These are phyloP conservation scores for Lophiostoma macrostomum DNA, from an alignment of 495 filamentous ascomycete species.

Conservation along the genomic window DNA sequence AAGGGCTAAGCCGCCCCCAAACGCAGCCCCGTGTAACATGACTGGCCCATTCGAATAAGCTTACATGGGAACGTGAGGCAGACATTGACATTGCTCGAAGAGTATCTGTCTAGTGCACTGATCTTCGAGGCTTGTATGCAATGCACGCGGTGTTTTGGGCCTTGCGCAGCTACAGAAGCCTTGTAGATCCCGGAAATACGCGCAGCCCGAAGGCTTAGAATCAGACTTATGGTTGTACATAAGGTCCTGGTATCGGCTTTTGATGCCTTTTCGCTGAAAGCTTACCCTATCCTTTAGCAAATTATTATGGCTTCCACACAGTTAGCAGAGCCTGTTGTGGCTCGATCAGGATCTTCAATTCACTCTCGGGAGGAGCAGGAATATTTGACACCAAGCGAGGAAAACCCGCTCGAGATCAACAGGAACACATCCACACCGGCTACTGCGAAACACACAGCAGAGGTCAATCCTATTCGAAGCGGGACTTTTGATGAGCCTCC, in stretches of 20 bases:
- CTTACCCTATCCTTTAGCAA: background rate
- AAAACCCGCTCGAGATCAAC: slow-evolving; percentile 16
- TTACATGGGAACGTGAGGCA: background rate
- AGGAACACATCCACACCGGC: too few species aligned
- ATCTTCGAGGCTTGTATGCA: too few species aligned
- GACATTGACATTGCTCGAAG: too few species aligned
- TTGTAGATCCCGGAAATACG: too few species aligned
- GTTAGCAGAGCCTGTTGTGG: slow-evolving; percentile 8
- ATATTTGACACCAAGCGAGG: slow-evolving; percentile 6
- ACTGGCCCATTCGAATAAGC: background rate
- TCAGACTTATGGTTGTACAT: background rate
- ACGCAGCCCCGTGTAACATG: background rate
- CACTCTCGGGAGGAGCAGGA: slow-evolving; percentile 11
- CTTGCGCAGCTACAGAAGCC: too few species aligned
- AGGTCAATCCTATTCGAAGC: too few species aligned
- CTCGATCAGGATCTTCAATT: slow-evolving; percentile 13
- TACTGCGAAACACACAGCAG: too few species aligned
- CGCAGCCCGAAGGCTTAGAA: background rate
- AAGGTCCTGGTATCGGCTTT: background rate
- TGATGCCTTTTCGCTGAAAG: slow-evolving; percentile 1
- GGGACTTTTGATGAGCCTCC: slow-evolving; percentile 23
- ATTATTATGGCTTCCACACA: slow-evolving; percentile 8
- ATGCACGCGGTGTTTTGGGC: too few species aligned
- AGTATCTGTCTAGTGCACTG: too few species aligned
- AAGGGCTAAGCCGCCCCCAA: slow-evolving; percentile 4